Evolutionary conservation across 208 protist genomes (phyloP).

Genomic region (Trypanosoma platydactyli): DNA sequence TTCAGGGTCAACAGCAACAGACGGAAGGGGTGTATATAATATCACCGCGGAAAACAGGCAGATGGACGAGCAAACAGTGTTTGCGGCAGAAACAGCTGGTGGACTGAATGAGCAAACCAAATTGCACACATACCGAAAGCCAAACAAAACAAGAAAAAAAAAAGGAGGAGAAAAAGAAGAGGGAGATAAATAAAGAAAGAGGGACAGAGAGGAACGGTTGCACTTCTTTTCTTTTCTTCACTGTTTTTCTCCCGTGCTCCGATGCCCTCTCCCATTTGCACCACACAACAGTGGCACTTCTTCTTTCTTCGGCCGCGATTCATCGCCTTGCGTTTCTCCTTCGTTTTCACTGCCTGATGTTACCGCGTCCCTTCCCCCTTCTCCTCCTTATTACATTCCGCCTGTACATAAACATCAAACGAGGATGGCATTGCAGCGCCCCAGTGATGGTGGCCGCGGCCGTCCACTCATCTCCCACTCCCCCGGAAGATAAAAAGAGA

Average conservation of each 20-base stretch:
- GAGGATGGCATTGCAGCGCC: too few species aligned
- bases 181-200: conserved; percentile 16
- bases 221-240: background rate
- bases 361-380: too few species aligned
- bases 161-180: conserved; percentile 4
- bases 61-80: background rate
- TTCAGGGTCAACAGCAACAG: too few species aligned
- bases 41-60: too few species aligned
- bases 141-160: conserved; percentile 16
- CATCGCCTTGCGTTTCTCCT: too few species aligned
- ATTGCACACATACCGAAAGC: conserved; percentile 4
- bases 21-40: too few species aligned
- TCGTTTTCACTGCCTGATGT: too few species aligned
- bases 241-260: conserved; percentile 8
- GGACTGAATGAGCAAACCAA: conserved; percentile 23
- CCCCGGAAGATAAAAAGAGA: background rate
- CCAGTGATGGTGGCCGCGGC: too few species aligned
- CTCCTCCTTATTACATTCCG: background rate
- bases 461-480: too few species aligned
- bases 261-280: too few species aligned
- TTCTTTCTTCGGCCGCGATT: too few species aligned
- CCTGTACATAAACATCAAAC: background rate
- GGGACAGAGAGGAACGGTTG: background rate
- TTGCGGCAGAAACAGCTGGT: background rate
- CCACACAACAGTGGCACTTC: too few species aligned